Evolutionary conservation across 371 early-diverging fungal species (phyloP).

Genomic region (Edhazardia aedis): DNA sequence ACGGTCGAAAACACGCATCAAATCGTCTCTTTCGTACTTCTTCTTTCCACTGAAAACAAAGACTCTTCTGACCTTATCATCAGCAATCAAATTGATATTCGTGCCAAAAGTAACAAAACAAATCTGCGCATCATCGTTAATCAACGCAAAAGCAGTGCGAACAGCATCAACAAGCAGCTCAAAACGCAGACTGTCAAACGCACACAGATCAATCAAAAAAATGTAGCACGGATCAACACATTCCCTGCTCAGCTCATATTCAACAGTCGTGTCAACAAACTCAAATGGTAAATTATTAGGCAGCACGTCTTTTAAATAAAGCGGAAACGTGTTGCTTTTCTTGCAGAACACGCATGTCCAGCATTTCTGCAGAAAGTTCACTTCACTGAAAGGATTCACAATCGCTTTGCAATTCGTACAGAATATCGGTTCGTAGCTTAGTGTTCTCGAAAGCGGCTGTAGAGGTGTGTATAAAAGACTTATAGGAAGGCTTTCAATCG

Average conservation of each 20-base stretch:
- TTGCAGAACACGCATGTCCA: background rate
- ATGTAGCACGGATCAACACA: background rate
- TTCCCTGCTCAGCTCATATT: background rate
- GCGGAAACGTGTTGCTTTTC: background rate
- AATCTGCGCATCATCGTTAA: slow-evolving; percentile 75
- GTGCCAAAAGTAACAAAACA: slow-evolving; percentile 90
- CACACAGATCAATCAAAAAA: background rate
- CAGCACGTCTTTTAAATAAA: background rate
- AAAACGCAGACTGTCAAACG: background rate
- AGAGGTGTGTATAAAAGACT: background rate
- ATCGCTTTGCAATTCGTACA: background rate
- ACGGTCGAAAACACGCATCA: slow-evolving; percentile 70
- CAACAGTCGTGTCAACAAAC: background rate
- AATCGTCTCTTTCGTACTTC: slow-evolving; percentile 70
- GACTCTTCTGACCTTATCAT: slow-evolving; percentile 55
- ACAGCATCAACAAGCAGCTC: background rate
- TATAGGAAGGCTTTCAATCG: background rate
- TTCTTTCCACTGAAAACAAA: slow-evolving; percentile 88
- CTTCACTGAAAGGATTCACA: background rate
- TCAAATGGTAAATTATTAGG: too few species aligned
- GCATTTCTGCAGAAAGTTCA: background rate
- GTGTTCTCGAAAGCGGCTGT: background rate
- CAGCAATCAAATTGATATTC: slow-evolving; percentile 53
- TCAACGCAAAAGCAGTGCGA: background rate
- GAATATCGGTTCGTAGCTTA: background rate